A percentile compares a stretch with the other conserved stretches of the same genome.
These are phyloP conservation scores for Fusarium goolgardi DNA, from an alignment of 2,329 filamentous ascomycete genomes.

Conservation along the genomic window DNA sequence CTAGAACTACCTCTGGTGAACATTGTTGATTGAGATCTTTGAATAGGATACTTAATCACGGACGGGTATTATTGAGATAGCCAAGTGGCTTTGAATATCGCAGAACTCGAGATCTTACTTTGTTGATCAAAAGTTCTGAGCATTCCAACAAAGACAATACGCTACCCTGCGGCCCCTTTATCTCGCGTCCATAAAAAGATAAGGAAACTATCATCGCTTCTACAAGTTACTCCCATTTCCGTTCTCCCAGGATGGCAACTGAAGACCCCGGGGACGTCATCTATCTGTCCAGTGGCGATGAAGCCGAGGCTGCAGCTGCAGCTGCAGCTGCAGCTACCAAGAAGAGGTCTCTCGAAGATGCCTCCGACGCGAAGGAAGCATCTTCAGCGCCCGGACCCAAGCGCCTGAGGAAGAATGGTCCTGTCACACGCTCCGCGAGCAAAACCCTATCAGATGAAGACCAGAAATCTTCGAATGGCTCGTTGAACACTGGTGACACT, in stretches of 20 bases:
- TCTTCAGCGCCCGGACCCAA: slow-evolving; percentile 35
- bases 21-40: slow-evolving; percentile 31
- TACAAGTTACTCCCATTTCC: background rate
- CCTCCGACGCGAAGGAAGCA: slow-evolving; percentile 21
- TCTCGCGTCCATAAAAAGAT: background rate
- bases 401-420: slow-evolving; percentile 35
- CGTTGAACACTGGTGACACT: slow-evolving; percentile 1
- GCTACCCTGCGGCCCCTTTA: background rate
- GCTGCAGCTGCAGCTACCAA: slow-evolving; percentile 27
- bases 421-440: slow-evolving; percentile 27
- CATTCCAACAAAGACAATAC: background rate
- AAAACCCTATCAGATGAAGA: slow-evolving; percentile 39
- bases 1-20: slow-evolving; percentile 1
- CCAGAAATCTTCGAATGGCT: slow-evolving; percentile 22
- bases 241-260: slow-evolving; percentile 27
- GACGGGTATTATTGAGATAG: slow-evolving; percentile 6
- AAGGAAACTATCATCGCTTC: background rate
- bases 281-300: slow-evolving; percentile 44
- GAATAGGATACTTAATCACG: slow-evolving; percentile 11
- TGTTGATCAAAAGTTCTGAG: background rate
- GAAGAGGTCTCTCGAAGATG: slow-evolving; percentile 48
- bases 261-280: slow-evolving; percentile 42
- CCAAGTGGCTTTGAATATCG: slow-evolving; percentile 16
- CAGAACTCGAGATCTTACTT: background rate
- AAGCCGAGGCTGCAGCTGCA: slow-evolving; percentile 13